Evolutionary conservation across 2,329 filamentous ascomycete genomes (phyloP).

Genomic region (Onygenales sp.): DNA sequence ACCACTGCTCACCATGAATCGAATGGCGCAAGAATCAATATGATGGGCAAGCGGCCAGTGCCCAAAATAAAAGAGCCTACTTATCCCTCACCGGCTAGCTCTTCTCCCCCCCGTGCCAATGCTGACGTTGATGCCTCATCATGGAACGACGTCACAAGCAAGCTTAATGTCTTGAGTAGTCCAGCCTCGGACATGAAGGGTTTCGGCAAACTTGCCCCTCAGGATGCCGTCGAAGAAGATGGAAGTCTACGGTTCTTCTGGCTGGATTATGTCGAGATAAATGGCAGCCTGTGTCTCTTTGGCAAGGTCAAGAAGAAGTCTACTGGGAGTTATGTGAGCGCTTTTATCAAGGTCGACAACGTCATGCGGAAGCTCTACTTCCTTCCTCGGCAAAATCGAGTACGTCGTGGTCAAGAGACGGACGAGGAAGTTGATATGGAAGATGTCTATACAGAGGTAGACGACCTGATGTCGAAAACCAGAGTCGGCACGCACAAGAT

Average conservation of each 20-base stretch:
- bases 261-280: constrained; percentile 90
- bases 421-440: constrained; percentile 73
- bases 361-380: constrained; percentile 89
- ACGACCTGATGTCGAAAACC: constrained; percentile 76
- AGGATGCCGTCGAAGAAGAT: constrained; percentile 86
- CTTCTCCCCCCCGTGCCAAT: constrained; percentile 59
- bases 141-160: constrained; percentile 81
- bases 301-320: constrained; percentile 92
- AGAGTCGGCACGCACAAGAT: constrained; percentile 87
- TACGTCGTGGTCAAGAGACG: constrained; percentile 55
- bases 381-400: constrained; percentile 61
- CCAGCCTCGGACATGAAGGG: constrained; percentile 47
- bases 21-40: constrained; percentile 66
- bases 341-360: constrained; percentile 93
- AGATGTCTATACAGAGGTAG: constrained; percentile 84
- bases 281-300: constrained; percentile 85
- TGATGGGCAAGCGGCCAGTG: constrained; percentile 67
- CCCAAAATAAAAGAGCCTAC: constrained; percentile 63
- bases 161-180: constrained; percentile 74
- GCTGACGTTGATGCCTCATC: constrained; percentile 65
- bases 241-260: constrained; percentile 92
- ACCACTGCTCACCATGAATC: constrained; percentile 55
- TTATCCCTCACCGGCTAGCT: constrained; percentile 63
- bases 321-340: constrained; percentile 70
- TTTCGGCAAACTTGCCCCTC: constrained; percentile 71